These are phyloP conservation scores for Aspergillus fumigatiaffinis DNA, from an alignment of 2,329 filamentous ascomycete species.

Conservation along the genomic window DNA sequence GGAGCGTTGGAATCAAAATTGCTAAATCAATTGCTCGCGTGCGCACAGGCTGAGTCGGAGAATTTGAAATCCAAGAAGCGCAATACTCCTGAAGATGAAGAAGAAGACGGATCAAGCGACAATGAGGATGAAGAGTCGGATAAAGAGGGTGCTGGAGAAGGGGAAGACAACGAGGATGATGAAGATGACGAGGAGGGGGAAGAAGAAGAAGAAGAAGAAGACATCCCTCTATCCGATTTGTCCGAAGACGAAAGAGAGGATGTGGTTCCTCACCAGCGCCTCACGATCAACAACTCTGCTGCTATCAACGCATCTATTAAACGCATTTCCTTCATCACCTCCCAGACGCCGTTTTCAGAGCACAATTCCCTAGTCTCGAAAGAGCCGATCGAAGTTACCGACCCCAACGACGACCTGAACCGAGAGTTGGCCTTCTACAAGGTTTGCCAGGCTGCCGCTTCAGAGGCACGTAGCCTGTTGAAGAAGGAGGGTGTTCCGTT, in stretches of 20 bases:
- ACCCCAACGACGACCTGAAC: constrained; percentile 85
- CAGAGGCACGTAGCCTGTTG: constrained; percentile 67
- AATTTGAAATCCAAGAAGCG: constrained; percentile 14
- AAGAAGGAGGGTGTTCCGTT: constrained; percentile 82
- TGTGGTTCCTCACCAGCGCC: constrained; percentile 81
- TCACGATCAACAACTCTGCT: constrained; percentile 95
- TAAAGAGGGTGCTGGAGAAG: constrained; percentile 28
- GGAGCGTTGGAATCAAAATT: background rate
- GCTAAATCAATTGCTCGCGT: constrained; percentile 3
- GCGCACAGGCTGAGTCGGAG: background rate
- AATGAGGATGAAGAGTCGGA: constrained; percentile 23
- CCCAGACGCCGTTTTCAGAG: constrained; percentile 71
- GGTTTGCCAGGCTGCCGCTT: constrained; percentile 76
- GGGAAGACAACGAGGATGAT: constrained; percentile 29
- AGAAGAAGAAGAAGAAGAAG: constrained; percentile 70
- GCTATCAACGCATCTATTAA: constrained; percentile 77
- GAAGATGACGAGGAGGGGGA: constrained; percentile 49
- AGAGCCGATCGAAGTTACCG: constrained; percentile 67
- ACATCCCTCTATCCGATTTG: constrained; percentile 83
- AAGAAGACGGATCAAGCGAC: constrained; percentile 36
- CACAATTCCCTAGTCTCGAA: constrained; percentile 73
- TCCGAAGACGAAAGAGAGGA: constrained; percentile 80
- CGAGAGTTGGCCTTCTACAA: constrained; percentile 92
- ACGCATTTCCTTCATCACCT: constrained; percentile 55
- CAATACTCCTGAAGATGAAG: constrained; percentile 31